phyloP scores from a whole-genome alignment of 768 basidiomycete genomes.

The Pseudohyphozyma bogoriensis region DNA sequence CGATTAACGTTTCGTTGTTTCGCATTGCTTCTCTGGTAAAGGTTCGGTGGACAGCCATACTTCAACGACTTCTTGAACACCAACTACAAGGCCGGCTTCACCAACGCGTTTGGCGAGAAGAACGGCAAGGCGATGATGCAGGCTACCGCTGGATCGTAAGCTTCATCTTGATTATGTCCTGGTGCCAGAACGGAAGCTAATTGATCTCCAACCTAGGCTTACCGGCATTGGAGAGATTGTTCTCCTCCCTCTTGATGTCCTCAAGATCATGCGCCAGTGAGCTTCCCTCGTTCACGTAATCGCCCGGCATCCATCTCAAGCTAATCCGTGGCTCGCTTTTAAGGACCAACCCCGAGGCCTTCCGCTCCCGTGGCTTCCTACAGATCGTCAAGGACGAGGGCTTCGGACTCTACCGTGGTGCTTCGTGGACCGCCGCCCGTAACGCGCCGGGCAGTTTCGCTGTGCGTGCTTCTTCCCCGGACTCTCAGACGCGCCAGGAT shows the following conservation, averaged over 20 bases:
- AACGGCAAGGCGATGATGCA: slow-evolving; percentile 94
- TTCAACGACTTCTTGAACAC: slow-evolving; percentile 83
- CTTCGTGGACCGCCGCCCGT: slow-evolving; percentile 92
- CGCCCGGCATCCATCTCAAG: no score
- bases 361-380: slow-evolving; percentile 83
- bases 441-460: slow-evolving; percentile 95
- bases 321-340: background rate
- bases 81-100: slow-evolving; percentile 72
- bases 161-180: background rate
- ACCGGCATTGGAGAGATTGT: slow-evolving; percentile 93
- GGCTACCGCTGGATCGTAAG: slow-evolving; percentile 82
- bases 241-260: slow-evolving; percentile 86
- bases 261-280: slow-evolving; percentile 97
- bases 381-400: slow-evolving; percentile 89
- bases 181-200: background rate
- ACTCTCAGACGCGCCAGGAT: no score
- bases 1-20: background rate
- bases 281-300: background rate
- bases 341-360: slow-evolving; percentile 81
- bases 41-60: slow-evolving; percentile 97
- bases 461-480: slow-evolving; percentile 46
- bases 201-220: slow-evolving; percentile 38
- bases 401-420: slow-evolving; percentile 82
- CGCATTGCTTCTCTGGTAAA: slow-evolving; percentile 51
- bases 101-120: slow-evolving; percentile 77